A percentile compares a stretch with the other conserved stretches of the same genome.
Conservation (phyloP, 129 eudicot genomes). For the Chrysanthemum seticuspe region DNA sequence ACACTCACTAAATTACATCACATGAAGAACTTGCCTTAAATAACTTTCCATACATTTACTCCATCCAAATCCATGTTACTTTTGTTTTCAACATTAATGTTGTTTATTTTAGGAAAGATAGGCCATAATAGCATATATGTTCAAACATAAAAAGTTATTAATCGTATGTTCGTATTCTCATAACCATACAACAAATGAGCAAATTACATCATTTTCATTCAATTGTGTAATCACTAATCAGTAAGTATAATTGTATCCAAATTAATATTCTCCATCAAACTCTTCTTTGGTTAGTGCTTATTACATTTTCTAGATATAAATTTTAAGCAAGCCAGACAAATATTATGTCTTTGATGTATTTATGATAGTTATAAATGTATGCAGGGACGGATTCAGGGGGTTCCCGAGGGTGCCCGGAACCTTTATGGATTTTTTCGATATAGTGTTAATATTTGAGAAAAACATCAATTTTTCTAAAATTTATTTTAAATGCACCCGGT, state of each 20-base stretch:
- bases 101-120: background rate
- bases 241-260: too few relatives aligned
- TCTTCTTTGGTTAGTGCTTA: too few relatives aligned
- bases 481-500: too few relatives aligned
- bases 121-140: background rate
- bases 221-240: too few relatives aligned
- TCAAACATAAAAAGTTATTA: background rate
- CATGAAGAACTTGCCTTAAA: conserved; percentile 17
- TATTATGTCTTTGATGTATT: too few relatives aligned
- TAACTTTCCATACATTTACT: conserved; percentile 14
- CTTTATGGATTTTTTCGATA: too few relatives aligned
- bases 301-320: too few relatives aligned
- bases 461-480: too few relatives aligned
- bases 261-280: too few relatives aligned
- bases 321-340: too few relatives aligned
- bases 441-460: too few relatives aligned
- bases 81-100: conserved; percentile 13
- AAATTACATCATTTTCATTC: background rate
- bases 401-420: accelerated
- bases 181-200: background rate
- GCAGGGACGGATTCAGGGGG: accelerated
- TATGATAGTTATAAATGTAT: too few relatives aligned
- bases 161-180: background rate
- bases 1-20: conserved; percentile 12
- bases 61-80: conserved; percentile 26